These are phyloP conservation scores for Trichoderma sp. DNA, from an alignment of 2,329 filamentous ascomycete genomes.

Conservation along the genomic window DNA sequence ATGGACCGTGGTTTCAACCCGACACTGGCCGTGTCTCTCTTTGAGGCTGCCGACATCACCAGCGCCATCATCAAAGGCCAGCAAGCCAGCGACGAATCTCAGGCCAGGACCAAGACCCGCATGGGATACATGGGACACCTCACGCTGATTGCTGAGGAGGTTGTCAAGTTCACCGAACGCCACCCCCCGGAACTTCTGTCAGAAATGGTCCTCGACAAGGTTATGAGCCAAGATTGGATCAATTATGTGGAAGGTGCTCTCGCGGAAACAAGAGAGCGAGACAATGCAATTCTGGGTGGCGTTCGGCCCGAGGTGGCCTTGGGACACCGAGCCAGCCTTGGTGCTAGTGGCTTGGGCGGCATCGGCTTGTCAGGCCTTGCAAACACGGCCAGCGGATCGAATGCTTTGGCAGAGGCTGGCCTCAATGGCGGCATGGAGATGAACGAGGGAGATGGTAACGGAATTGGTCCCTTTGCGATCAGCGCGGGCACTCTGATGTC, in stretches of 20 bases:
- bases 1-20: slow-evolving; percentile 97
- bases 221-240: slow-evolving; percentile 88
- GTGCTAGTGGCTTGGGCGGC: slow-evolving; percentile 46
- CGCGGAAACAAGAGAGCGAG: slow-evolving; percentile 88
- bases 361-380: slow-evolving; percentile 49
- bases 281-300: slow-evolving; percentile 96
- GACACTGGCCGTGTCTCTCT: slow-evolving; percentile 84
- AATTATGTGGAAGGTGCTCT: slow-evolving; percentile 92
- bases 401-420: slow-evolving; percentile 75
- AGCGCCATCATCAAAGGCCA: slow-evolving; percentile 91
- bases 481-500: slow-evolving; percentile 75
- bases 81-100: slow-evolving; percentile 78
- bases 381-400: slow-evolving; percentile 50
- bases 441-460: slow-evolving; percentile 61
- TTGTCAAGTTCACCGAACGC: slow-evolving; percentile 96
- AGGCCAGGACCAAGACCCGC: slow-evolving; percentile 79
- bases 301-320: slow-evolving; percentile 89
- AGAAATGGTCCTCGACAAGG: slow-evolving; percentile 78
- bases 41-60: slow-evolving; percentile 86
- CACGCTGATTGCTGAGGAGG: slow-evolving; percentile 94
- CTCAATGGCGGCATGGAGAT: slow-evolving; percentile 74
- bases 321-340: slow-evolving; percentile 67
- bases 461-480: slow-evolving; percentile 70
- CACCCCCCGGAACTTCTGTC: slow-evolving; percentile 87
- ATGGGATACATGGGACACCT: slow-evolving; percentile 98